phyloP scores from a whole-genome alignment of 2,329 filamentous ascomycete species.

The Fusarium cyanostomum region DNA sequence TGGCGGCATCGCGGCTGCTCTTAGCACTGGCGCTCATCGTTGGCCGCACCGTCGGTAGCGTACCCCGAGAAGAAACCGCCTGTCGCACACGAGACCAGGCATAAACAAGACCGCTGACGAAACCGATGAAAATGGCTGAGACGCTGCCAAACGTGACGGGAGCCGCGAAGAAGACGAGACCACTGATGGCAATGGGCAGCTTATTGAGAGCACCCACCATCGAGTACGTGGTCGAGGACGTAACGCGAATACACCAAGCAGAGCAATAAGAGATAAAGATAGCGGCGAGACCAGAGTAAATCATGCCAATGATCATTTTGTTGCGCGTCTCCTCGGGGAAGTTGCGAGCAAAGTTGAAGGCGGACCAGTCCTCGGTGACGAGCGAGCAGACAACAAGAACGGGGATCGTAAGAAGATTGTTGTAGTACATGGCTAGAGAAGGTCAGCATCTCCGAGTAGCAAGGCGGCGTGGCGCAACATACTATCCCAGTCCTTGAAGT shows the following conservation, averaged over 20 bases:
- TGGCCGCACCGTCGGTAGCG: slow-evolving; percentile 71
- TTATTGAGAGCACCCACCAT: slow-evolving; percentile 99
- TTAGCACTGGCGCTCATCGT: slow-evolving; percentile 90
- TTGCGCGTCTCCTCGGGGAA: slow-evolving; percentile 87
- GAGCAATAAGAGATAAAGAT: slow-evolving; percentile 99
- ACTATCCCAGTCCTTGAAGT: slow-evolving; percentile 99
- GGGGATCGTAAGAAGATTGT: slow-evolving; percentile 96
- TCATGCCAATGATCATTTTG: slow-evolving; percentile 84
- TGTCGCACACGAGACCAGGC: slow-evolving; percentile 75
- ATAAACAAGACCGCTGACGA: slow-evolving; percentile 92
- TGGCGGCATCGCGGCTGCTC: slow-evolving; percentile 89
- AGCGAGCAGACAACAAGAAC: slow-evolving; percentile 86
- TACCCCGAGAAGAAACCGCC: slow-evolving; percentile 70
- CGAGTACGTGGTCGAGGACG: slow-evolving; percentile 96
- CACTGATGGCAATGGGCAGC: slow-evolving; percentile 91
- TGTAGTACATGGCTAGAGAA: slow-evolving; percentile 94
- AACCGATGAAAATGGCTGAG: slow-evolving; percentile 89
- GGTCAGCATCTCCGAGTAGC: slow-evolving; percentile 44
- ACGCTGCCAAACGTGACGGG: slow-evolving; percentile 93
- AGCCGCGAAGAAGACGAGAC: slow-evolving; percentile 93
- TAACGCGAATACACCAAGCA: slow-evolving; percentile 97
- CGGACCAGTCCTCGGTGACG: slow-evolving; percentile 91
- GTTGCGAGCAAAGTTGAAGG: slow-evolving; percentile 82
- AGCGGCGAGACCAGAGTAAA: slow-evolving; percentile 90
- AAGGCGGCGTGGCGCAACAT: slow-evolving; percentile 55